A percentile compares a stretch with the other conserved stretches of the same genome.
Evolutionary conservation across 805 yeast genomes (phyloP).

Genomic region (Saccharomycopsis fodiens): DNA sequence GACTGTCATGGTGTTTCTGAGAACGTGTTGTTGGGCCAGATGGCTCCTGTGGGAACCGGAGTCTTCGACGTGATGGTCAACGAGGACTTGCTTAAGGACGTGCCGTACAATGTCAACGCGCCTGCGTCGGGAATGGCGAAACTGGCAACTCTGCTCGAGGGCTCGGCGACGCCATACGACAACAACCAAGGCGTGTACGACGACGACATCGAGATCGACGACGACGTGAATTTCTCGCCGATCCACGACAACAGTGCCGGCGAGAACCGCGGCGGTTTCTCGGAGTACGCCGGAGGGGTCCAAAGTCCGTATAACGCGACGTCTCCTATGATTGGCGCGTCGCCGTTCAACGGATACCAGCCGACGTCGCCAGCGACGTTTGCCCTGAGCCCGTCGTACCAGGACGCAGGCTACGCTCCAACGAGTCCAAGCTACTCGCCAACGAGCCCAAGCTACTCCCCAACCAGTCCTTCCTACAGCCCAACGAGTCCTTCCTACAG

Average conservation of each 20-base stretch:
- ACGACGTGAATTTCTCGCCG: constrained; percentile 88
- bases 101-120: constrained; percentile 42
- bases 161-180: constrained; percentile 90
- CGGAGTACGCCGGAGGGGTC: constrained; percentile 44
- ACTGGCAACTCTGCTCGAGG: constrained; percentile 48
- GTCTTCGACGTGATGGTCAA: constrained; percentile 93
- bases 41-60: constrained; percentile 99
- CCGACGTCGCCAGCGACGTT: constrained; percentile 57
- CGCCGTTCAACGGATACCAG: constrained; percentile 43
- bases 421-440: constrained; percentile 44
- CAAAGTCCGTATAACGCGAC: constrained; percentile 45
- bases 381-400: constrained; percentile 33
- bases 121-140: constrained; percentile 30
- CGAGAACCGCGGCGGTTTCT: constrained; percentile 70
- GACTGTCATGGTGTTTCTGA: constrained; percentile 99
- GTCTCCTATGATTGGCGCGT: constrained; percentile 43
- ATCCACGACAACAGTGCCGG: constrained; percentile 77
- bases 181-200: constrained; percentile 42
- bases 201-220: constrained; percentile 54
- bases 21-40: constrained; percentile 94
- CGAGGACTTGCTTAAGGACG: constrained; percentile 68
- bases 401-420: constrained; percentile 34
- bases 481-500: constrained; percentile 65
- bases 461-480: constrained; percentile 41
- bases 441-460: constrained; percentile 48